Evolutionary conservation across 495 filamentous ascomycete genomes (phyloP).

Genomic region (Jackrogersella minutella): DNA sequence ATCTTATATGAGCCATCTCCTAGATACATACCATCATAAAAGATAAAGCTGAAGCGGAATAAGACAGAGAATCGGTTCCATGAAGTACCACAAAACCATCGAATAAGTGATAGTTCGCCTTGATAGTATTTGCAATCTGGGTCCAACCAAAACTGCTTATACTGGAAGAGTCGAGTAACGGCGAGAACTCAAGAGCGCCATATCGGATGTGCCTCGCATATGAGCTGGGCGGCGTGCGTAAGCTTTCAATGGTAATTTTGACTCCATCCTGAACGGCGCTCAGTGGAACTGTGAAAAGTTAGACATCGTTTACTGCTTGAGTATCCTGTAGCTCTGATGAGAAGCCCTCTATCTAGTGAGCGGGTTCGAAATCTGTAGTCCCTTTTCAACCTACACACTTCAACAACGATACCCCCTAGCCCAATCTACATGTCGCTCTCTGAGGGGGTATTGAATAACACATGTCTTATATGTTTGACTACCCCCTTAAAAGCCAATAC

Average conservation of each 20-base stretch:
- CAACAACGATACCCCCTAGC: too few relatives aligned
- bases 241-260: constrained; percentile 56
- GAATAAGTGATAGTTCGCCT: constrained; percentile 86
- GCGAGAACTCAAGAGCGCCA: constrained; percentile 83
- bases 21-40: constrained; percentile 84
- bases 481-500: neutral
- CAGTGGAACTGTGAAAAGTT: constrained; percentile 39
- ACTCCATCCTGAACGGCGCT: constrained; percentile 52
- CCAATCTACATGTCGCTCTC: too few relatives aligned
- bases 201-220: constrained; percentile 88
- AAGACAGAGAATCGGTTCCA: constrained; percentile 92
- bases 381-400: neutral
- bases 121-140: constrained; percentile 74
- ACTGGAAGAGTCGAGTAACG: constrained; percentile 88
- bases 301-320: neutral
- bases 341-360: neutral
- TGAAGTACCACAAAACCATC: constrained; percentile 97
- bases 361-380: neutral
- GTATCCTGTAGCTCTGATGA: neutral
- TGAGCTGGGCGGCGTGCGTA: constrained; percentile 81
- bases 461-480: too few relatives aligned
- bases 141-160: constrained; percentile 88
- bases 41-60: constrained; percentile 89
- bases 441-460: too few relatives aligned
- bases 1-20: neutral